Conservation (phyloP, 192 early-diverging fungal genomes). For the Entomortierella chlamydospora region DNA sequence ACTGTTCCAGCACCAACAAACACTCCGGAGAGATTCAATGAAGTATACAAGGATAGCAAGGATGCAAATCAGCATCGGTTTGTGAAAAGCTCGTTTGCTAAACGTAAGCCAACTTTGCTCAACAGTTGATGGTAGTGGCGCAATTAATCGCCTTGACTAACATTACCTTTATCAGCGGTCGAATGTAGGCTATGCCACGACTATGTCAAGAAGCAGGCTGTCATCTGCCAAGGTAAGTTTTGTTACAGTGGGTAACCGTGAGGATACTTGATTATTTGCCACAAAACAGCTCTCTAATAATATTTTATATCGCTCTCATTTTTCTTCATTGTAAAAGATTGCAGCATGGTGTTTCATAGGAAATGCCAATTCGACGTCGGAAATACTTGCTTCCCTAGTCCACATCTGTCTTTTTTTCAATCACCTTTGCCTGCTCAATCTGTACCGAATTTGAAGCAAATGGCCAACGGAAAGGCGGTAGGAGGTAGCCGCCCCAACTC, state of each 20-base stretch:
- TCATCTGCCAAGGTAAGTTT: constrained; percentile 66
- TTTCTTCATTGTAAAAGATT: constrained; percentile 11
- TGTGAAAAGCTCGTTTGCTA: constrained; percentile 68
- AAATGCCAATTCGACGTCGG: constrained; percentile 44
- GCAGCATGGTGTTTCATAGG: constrained; percentile 48
- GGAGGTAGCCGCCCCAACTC: constrained; percentile 35
- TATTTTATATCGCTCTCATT: too few species aligned
- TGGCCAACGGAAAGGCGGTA: constrained; percentile 17
- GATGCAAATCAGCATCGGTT: constrained; percentile 60
- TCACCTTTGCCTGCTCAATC: constrained; percentile 31
- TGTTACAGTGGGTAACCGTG: too few species aligned
- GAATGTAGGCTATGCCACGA: constrained; percentile 64
- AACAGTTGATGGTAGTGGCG: too few species aligned
- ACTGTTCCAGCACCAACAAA: constrained; percentile 29
- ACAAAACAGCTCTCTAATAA: not conserved
- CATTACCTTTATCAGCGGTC: constrained; percentile 54
- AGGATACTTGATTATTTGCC: too few species aligned
- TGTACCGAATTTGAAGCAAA: constrained; percentile 29
- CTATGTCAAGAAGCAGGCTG: constrained; percentile 57
- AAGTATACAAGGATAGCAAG: constrained; percentile 21
- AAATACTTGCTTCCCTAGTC: constrained; percentile 49
- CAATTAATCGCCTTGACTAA: too few species aligned
- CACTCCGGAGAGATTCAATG: constrained; percentile 14
- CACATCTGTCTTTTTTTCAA: constrained; percentile 40
- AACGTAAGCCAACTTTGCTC: constrained; percentile 57